These are phyloP conservation scores for Lachnellula subtilissima DNA, from an alignment of 2,329 filamentous ascomycete species.

Conservation along the genomic window DNA sequence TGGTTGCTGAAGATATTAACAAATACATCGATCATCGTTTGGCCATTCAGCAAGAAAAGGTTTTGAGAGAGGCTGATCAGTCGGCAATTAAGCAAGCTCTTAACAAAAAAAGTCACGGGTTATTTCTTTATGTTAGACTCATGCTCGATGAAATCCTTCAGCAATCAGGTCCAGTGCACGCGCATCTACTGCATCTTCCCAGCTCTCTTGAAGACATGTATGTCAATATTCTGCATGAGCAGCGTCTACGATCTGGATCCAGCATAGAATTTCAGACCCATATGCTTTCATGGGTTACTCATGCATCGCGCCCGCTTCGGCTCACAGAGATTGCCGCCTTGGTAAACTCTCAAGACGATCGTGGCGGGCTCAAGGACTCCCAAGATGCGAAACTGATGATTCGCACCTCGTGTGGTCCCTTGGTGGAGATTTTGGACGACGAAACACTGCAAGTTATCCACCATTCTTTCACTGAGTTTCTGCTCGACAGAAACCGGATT, in stretches of 20 bases:
- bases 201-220: conserved; percentile 37
- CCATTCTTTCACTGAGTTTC: conserved; percentile 45
- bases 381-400: conserved; percentile 34
- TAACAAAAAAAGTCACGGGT: conserved; percentile 5
- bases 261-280: conserved; percentile 32
- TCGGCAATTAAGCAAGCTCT: background rate
- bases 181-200: conserved; percentile 27
- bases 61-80: conserved; percentile 35
- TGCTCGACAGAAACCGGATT: conserved; percentile 27
- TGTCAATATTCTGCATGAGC: conserved; percentile 34
- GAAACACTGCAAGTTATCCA: conserved; percentile 42
- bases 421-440: conserved; percentile 42
- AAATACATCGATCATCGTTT: conserved; percentile 23
- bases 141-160: conserved; percentile 23
- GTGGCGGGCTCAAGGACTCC: background rate
- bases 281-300: conserved; percentile 39
- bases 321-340: conserved; percentile 38
- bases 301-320: conserved; percentile 38
- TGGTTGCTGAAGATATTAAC: conserved; percentile 38
- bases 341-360: conserved; percentile 17
- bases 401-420: conserved; percentile 35
- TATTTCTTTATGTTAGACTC: conserved; percentile 23
- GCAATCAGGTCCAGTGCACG: conserved; percentile 11
- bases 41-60: conserved; percentile 31
- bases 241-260: conserved; percentile 32